phyloP scores from a whole-genome alignment of 2,329 filamentous ascomycete genomes.

The Delphinella strobiligena region DNA sequence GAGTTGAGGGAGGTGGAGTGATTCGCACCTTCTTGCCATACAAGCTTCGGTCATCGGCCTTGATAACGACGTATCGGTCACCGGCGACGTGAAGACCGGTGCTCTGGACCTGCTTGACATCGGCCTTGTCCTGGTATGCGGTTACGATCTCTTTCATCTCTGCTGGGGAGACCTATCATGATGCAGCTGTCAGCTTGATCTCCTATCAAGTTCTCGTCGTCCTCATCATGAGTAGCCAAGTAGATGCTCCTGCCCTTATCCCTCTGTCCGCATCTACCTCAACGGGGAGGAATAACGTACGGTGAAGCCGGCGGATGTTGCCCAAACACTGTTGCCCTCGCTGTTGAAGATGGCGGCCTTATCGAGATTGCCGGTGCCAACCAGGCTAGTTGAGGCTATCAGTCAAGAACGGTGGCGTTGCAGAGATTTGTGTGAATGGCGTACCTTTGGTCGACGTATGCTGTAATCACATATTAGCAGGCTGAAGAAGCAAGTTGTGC shows the following conservation, averaged over 20 bases:
- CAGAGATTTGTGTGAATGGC: conserved; percentile 4
- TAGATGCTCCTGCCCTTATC: no score
- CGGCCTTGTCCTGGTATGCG: conserved; percentile 41
- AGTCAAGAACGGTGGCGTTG: neutral
- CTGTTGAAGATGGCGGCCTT: conserved; percentile 74
- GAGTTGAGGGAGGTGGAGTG: neutral
- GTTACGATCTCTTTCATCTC: conserved; percentile 45
- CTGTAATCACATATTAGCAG: conserved; percentile 22
- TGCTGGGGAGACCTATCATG: conserved; percentile 35
- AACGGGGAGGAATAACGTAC: conserved; percentile 39
- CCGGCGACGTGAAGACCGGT: conserved; percentile 66
- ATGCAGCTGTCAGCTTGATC: no score
- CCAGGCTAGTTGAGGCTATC: conserved; percentile 45
- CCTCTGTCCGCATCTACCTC: conserved; percentile 1
- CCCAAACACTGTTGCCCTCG: conserved; percentile 73
- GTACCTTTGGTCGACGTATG: conserved; percentile 53
- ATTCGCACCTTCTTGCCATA: conserved; percentile 72
- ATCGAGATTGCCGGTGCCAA: conserved; percentile 67
- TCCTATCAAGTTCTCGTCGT: no score
- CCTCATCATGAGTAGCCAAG: no score
- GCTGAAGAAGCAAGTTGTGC: conserved; percentile 10
- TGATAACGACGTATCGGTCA: conserved; percentile 66
- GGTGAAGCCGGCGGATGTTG: conserved; percentile 55
- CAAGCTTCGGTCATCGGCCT: conserved; percentile 63
- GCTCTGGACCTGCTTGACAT: conserved; percentile 52